Evolutionary conservation across 2,329 filamentous ascomycete species (phyloP).

Genomic region (Phialophora macrospora): DNA sequence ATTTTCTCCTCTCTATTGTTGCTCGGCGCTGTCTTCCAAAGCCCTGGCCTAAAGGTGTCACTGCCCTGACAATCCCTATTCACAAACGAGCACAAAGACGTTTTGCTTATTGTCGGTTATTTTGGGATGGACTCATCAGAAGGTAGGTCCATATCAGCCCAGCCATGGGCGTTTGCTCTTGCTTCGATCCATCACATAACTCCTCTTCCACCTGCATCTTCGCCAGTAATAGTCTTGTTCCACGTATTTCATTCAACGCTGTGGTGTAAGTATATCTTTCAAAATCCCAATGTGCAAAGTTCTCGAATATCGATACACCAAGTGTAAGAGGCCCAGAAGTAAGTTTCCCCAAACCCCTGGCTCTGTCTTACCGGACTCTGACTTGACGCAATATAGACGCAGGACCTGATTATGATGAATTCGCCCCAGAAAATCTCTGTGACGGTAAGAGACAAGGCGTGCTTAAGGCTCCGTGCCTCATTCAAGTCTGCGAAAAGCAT

Average conservation of each 20-base stretch:
- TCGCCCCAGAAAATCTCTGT: slow-evolving; percentile 1
- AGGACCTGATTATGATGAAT: slow-evolving; percentile 11
- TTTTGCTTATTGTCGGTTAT: neutral
- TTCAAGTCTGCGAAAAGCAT: slow-evolving; percentile 16
- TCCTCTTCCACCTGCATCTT: neutral
- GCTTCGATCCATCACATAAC: neutral
- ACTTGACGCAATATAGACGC: neutral
- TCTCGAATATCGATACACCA: slow-evolving; percentile 18
- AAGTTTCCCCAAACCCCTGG: neutral
- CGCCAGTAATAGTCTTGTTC: neutral
- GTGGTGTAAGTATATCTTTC: neutral
- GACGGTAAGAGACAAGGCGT: neutral
- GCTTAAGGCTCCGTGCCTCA: neutral
- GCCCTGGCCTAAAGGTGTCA: neutral
- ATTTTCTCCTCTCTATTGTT: neutral
- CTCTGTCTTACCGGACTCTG: neutral
- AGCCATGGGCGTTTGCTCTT: neutral
- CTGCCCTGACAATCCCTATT: neutral
- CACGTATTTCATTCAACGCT: neutral
- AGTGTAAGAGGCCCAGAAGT: slow-evolving; percentile 13
- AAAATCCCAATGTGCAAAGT: slow-evolving; percentile 22
- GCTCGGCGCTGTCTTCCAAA: neutral
- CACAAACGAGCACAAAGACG: neutral
- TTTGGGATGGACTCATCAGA: slow-evolving; percentile 4
- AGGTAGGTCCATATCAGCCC: slow-evolving; percentile 5